Conservation (phyloP, 2,329 filamentous ascomycete species). For the Sporothrix luriei region DNA sequence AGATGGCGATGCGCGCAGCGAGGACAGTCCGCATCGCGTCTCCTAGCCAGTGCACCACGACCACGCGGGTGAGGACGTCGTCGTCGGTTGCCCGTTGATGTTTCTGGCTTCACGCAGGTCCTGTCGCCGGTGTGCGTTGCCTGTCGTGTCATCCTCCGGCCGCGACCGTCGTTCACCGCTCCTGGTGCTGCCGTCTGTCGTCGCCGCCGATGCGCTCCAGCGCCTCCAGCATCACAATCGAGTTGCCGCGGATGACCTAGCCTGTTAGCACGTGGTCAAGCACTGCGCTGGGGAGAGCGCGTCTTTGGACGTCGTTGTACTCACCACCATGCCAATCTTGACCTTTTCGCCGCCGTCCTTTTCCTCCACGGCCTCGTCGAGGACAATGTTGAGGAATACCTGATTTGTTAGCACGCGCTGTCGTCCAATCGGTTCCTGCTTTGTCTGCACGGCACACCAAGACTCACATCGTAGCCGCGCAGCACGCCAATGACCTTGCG, state of each 20-base stretch:
- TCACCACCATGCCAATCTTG: constrained; percentile 84
- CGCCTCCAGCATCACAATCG: constrained; percentile 95
- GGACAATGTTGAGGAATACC: constrained; percentile 97
- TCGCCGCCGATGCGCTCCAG: constrained; percentile 68
- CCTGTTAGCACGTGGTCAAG: background rate
- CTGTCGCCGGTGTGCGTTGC: background rate
- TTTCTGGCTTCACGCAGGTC: background rate
- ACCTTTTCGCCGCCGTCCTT: constrained; percentile 89
- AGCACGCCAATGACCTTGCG: constrained; percentile 95
- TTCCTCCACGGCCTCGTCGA: constrained; percentile 96
- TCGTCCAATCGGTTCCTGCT: background rate
- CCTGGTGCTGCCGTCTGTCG: constrained; percentile 44
- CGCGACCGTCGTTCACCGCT: constrained; percentile 1
- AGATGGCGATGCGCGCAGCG: background rate
- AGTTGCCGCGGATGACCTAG: constrained; percentile 96
- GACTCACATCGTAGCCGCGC: constrained; percentile 88
- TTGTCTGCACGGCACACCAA: too few relatives aligned
- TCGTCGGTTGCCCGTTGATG: background rate
- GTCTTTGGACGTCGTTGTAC: constrained; percentile 37
- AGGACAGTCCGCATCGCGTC: too few relatives aligned
- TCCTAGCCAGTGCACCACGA: background rate
- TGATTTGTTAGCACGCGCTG: constrained; percentile 44
- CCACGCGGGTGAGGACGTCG: too few relatives aligned
- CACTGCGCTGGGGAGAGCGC: too few relatives aligned
- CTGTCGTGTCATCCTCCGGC: background rate